phyloP scores from a whole-genome alignment of 495 filamentous ascomycete species.

The Penicillium lagena region DNA sequence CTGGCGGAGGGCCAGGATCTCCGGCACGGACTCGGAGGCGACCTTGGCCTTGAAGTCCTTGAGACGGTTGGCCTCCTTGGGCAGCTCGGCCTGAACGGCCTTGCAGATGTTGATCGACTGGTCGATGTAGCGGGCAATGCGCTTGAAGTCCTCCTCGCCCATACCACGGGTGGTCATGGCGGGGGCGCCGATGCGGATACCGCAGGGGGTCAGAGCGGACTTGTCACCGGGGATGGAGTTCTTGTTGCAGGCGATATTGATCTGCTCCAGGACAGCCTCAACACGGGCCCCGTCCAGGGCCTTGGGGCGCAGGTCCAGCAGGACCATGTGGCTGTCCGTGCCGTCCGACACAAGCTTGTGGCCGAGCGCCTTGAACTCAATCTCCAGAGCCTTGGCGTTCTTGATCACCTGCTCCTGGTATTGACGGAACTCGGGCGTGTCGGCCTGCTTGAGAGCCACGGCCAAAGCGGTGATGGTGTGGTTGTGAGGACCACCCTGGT shows the following conservation, averaged over 20 bases:
- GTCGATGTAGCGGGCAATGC: constrained; percentile 85
- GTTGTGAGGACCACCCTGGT: constrained; percentile 99
- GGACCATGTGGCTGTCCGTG: constrained; percentile 97
- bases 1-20: constrained; percentile 76
- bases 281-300: constrained; percentile 88
- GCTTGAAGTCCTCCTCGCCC: constrained; percentile 87
- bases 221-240: constrained; percentile 98
- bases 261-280: constrained; percentile 93
- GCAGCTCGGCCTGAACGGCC: constrained; percentile 73
- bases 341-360: constrained; percentile 94
- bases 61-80: constrained; percentile 96
- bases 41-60: constrained; percentile 99
- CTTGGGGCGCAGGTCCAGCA: constrained; percentile 80
- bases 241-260: constrained; percentile 99
- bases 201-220: constrained; percentile 88
- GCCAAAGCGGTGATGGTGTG: constrained; percentile 99
- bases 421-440: constrained; percentile 85
- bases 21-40: constrained; percentile 63
- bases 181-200: constrained; percentile 92
- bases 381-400: constrained; percentile 85
- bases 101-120: constrained; percentile 74
- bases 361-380: constrained; percentile 61
- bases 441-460: constrained; percentile 93
- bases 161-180: constrained; percentile 96
- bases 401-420: constrained; percentile 91